Conservation (phyloP, 768 basidiomycete genomes). For the Dioszegia crocea region DNA sequence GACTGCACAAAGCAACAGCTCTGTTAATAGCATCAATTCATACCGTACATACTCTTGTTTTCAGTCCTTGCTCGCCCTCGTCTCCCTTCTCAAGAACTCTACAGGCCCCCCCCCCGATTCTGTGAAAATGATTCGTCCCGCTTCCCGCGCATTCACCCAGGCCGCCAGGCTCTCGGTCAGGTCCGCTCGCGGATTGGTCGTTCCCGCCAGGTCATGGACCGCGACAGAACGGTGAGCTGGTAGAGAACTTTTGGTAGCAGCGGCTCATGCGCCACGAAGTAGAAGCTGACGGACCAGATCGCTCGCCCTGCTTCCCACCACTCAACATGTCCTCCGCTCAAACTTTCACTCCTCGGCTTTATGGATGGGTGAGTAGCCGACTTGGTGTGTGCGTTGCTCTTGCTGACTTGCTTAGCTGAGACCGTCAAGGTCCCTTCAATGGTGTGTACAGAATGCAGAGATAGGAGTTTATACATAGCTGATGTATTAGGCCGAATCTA, state of each 20-base stretch:
- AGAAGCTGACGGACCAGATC: neutral
- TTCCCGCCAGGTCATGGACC: slow-evolving; percentile 1
- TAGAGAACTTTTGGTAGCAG: neutral
- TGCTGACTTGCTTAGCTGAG: slow-evolving; percentile 53
- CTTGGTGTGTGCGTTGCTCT: neutral
- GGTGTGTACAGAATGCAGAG: slow-evolving; percentile 50
- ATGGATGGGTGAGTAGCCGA: slow-evolving; percentile 28
- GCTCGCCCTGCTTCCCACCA: neutral
- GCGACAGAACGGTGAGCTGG: neutral
- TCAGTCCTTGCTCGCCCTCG: neutral
- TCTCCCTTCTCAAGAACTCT: neutral
- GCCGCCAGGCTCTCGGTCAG: neutral
- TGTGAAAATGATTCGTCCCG: slow-evolving; percentile 3
- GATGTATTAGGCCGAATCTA: slow-evolving; percentile 65
- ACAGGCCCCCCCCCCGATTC: neutral
- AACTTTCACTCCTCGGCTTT: slow-evolving; percentile 36
- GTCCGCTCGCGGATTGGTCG: slow-evolving; percentile 9
- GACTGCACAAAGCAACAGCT: too few species aligned
- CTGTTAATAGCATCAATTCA: too few species aligned
- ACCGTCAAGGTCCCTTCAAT: slow-evolving; percentile 93
- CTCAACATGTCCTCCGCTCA: slow-evolving; percentile 16
- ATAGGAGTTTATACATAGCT: neutral
- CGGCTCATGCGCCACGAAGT: too few species aligned
- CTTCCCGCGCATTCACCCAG: neutral
- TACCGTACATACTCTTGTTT: neutral